phyloP scores from a whole-genome alignment of 202 grass and related monocot genomes.

The Carex arenaria region DNA sequence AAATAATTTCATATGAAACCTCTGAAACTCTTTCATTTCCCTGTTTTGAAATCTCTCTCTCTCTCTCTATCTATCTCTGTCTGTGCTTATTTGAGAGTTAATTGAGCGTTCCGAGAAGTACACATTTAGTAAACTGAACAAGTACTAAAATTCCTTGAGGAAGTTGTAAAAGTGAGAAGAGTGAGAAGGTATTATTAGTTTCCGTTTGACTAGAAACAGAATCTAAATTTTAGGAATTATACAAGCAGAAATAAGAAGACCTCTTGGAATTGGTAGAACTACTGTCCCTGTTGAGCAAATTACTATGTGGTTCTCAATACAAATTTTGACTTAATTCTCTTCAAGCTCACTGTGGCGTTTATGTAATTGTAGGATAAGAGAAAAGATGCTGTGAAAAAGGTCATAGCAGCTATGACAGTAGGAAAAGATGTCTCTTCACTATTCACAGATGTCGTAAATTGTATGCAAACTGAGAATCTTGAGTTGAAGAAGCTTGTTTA shows the following conservation, averaged over 20 bases:
- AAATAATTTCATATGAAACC: background rate
- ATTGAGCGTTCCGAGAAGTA: background rate
- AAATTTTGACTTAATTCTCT: background rate
- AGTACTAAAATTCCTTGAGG: background rate
- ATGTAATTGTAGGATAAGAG: conserved; percentile 75
- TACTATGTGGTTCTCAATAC: background rate
- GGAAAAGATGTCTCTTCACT: conserved; percentile 99
- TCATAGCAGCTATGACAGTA: conserved; percentile 97
- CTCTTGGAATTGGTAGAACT: background rate
- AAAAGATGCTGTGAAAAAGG: conserved; percentile 99
- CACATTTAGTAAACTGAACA: background rate
- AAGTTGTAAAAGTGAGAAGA: background rate
- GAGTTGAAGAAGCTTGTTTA: conserved; percentile 99
- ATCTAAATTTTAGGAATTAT: background rate
- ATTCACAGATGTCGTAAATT: conserved; percentile 98
- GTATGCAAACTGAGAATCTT: conserved; percentile 98
- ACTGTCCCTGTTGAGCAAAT: background rate
- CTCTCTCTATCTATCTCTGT: too few relatives aligned
- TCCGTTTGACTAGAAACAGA: background rate
- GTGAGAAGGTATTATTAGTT: background rate
- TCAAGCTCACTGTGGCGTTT: background rate
- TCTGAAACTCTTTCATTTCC: background rate
- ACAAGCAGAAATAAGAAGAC: background rate
- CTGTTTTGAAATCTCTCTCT: background rate
- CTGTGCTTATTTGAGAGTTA: background rate